phyloP scores from a whole-genome alignment of 2,329 filamentous ascomycete species.

The Aureobasidium subglaciale region DNA sequence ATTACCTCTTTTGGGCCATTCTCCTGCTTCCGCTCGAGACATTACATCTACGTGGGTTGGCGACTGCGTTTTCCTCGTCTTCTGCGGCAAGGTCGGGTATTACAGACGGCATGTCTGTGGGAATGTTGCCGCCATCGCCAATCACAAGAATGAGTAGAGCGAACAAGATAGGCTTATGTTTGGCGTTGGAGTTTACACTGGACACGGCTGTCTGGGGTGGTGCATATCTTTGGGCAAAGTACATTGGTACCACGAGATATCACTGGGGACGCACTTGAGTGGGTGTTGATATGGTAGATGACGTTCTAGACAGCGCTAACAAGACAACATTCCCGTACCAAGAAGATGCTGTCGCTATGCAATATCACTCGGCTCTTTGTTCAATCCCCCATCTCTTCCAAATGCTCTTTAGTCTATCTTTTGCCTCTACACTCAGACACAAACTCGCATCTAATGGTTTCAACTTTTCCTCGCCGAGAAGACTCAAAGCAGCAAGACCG shows the following conservation, averaged over 20 bases:
- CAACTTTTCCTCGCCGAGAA: slow-evolving; percentile 56
- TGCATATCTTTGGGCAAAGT: slow-evolving; percentile 7
- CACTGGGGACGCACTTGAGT: slow-evolving; percentile 12
- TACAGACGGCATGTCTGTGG: not conserved
- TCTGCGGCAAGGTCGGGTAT: not conserved
- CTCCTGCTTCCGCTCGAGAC: slow-evolving; percentile 11
- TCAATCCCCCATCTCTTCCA: slow-evolving; percentile 22
- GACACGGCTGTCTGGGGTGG: slow-evolving; percentile 14
- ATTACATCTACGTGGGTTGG: not conserved
- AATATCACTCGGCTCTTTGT: not conserved
- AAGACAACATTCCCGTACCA: no score
- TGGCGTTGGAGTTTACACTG: slow-evolving; percentile 14
- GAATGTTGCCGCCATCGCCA: not conserved
- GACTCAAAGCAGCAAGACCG: slow-evolving; percentile 70
- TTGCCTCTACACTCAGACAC: slow-evolving; percentile 60
- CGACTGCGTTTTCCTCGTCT: not conserved
- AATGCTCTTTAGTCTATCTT: slow-evolving; percentile 21
- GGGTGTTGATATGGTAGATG: no score
- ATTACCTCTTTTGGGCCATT: not conserved
- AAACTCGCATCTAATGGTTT: slow-evolving; percentile 66
- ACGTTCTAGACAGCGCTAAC: not conserved
- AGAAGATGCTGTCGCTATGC: no score
- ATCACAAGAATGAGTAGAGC: not conserved
- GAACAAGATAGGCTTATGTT: slow-evolving; percentile 16
- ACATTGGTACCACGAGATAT: slow-evolving; percentile 9